Conservation (phyloP, 805 yeast genomes). For the Candida boleticola region DNA sequence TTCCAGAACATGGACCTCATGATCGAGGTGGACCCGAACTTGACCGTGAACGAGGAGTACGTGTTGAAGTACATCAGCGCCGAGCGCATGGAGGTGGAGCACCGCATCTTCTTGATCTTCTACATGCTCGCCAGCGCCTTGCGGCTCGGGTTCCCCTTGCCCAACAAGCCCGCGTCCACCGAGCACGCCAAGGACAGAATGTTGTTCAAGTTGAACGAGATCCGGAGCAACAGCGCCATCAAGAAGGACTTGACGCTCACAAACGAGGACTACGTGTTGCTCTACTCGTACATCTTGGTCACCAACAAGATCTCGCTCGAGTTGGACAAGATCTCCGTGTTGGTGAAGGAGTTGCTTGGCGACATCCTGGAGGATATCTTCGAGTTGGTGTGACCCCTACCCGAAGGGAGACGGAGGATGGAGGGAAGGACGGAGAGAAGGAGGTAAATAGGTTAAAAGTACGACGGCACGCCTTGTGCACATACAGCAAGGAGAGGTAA, state of each 20-base stretch:
- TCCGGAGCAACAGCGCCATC: conserved; percentile 36
- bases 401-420: too few species aligned
- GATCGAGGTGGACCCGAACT: conserved; percentile 57
- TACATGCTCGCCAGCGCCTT: conserved; percentile 78
- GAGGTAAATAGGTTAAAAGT: neutral
- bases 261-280: conserved; percentile 73
- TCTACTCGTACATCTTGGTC: conserved; percentile 73
- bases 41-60: conserved; percentile 51
- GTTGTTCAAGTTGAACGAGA: conserved; percentile 60
- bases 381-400: conserved; percentile 36
- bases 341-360: conserved; percentile 62
- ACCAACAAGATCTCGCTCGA: conserved; percentile 66
- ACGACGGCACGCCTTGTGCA: neutral
- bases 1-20: conserved; percentile 71
- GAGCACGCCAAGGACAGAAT: conserved; percentile 71
- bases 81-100: conserved; percentile 69
- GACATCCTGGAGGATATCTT: conserved; percentile 62
- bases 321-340: conserved; percentile 53
- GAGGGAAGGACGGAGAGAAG: neutral
- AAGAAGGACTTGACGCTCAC: conserved; percentile 33
- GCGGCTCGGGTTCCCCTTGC: conserved; percentile 73
- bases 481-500: too few species aligned
- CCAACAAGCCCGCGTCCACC: conserved; percentile 73
- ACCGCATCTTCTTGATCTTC: conserved; percentile 69
- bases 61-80: conserved; percentile 53